phyloP scores from a whole-genome alignment of 2,329 filamentous ascomycete species.

The Orbilia quercus region DNA sequence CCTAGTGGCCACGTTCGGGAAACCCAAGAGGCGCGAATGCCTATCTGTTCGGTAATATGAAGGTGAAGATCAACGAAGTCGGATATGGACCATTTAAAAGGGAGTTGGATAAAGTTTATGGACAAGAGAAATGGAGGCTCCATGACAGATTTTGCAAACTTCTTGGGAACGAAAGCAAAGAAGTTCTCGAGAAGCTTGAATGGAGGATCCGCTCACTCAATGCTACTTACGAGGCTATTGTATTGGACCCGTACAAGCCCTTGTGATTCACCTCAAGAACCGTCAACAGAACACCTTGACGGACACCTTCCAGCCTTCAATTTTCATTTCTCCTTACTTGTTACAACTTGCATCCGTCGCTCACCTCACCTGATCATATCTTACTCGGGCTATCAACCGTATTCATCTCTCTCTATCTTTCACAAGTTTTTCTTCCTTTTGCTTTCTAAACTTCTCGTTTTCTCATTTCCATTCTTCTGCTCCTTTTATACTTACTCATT shows the following conservation, averaged over 20 bases:
- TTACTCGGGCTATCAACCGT: not conserved
- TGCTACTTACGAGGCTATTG: not conserved
- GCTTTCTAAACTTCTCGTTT: not conserved
- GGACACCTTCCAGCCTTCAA: too few species aligned
- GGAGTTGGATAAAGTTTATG: not conserved
- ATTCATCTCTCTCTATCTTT: not conserved
- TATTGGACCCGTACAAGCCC: not conserved
- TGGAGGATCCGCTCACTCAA: not conserved
- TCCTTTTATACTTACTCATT: slow-evolving; percentile 7
- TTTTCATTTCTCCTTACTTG: too few species aligned
- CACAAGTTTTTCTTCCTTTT: not conserved
- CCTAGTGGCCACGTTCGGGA: slow-evolving; percentile 62
- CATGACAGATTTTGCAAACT: not conserved
- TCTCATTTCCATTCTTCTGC: not conserved
- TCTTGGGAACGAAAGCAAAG: not conserved
- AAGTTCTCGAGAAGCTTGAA: not conserved
- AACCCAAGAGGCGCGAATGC: slow-evolving; percentile 27
- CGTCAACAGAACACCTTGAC: too few species aligned
- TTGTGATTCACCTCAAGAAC: too few species aligned
- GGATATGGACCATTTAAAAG: slow-evolving; percentile 1
- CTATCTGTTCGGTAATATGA: slow-evolving; percentile 4
- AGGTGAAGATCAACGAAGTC: not conserved
- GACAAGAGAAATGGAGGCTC: slow-evolving; percentile 1
- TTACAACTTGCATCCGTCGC: too few species aligned
- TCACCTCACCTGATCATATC: too few species aligned